Base-by-base conservation (phyloP, 2,329 filamentous ascomycete species). In the Xylariaceae sp. region DNA sequence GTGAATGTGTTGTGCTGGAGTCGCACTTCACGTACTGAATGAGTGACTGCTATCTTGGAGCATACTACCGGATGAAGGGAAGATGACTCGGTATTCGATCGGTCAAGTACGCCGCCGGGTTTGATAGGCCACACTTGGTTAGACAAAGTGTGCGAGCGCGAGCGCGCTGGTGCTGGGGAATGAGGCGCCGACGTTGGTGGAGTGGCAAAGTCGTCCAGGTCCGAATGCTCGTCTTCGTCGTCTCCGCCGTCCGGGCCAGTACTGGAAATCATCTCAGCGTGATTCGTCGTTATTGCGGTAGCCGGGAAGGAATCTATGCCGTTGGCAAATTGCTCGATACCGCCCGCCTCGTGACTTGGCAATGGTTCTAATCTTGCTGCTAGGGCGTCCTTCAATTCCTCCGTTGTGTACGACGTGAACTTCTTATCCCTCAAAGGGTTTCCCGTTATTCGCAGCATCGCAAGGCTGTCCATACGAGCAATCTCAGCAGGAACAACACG, bases 361-460 rank as follows among this genome's bases (percentile, higher is more conserved):
- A 75, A 59, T 16, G 86, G 78, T 59, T 81, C 77, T 46, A 90
- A 67, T 19, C 87, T 78, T 28, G 74, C 74, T 16, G 78, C 75
- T 33, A 96, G 67, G 33, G 83, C 79, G 32, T 78, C 76, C 64
- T 95, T 95, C 47, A 97, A 69, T 40, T 93, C 86, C 12, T 89
- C 85, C 0, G 87, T 89, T 17, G 77, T 76, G 67, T 94, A 87
- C 1, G 79, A 85, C 12, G 90, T 71, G 52, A 93, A 89, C 60
- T 89, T 95, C 60, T 86, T 89, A 60, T 96, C 89, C 12, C 87
- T 77, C 12, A 98, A 69, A 1, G 93, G 93, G 55, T 98, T 98
- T n/a, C 89, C 89, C 33, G 82, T 83, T 24, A 98, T 71, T 4
- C 83, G 81, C 32, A 97, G 76, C 59, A 83, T 83, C 16, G 81